A percentile compares a stretch with the other conserved stretches of the same genome.
Conservation (phyloP, 139 green algal species). For the Picochlorum sp. region DNA sequence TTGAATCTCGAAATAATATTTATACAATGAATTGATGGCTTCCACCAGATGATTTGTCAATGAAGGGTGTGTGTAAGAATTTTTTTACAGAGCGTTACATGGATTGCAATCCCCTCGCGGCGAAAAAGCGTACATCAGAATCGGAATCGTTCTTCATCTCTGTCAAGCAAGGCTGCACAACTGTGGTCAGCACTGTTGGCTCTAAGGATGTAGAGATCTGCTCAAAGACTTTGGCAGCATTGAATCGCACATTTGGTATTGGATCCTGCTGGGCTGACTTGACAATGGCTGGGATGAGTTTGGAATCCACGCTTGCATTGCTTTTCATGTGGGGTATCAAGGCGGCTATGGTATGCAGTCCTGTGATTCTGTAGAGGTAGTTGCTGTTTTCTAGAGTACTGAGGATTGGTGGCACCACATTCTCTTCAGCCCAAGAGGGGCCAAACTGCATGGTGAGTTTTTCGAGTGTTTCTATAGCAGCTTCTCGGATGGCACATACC, state of each 20-base stretch:
- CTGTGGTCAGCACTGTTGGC: conserved; percentile 45
- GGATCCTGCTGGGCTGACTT: conserved; percentile 49
- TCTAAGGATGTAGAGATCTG: conserved; percentile 66
- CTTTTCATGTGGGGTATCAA: conserved; percentile 67
- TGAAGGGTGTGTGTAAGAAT: too few relatives aligned
- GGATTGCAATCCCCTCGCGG: conserved; percentile 46
- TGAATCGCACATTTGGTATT: conserved; percentile 93
- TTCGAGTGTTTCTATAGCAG: conserved; percentile 77
- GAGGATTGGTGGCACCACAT: conserved; percentile 66
- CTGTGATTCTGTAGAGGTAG: conserved; percentile 96
- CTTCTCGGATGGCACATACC: conserved; percentile 83
- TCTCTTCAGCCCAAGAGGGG: conserved; percentile 77
- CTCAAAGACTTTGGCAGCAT: conserved; percentile 87
- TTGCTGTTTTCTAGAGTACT: conserved; percentile 59
- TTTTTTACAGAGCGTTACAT: conserved; percentile 1
- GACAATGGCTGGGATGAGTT: conserved; percentile 85
- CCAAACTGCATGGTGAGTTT: conserved; percentile 90
- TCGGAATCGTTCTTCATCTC: conserved; percentile 81
- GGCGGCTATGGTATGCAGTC: conserved; percentile 68
- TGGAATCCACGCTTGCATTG: conserved; percentile 65
- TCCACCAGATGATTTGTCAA: too few relatives aligned
- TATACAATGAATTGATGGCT: too few relatives aligned
- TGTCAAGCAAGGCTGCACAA: conserved; percentile 72
- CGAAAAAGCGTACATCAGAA: conserved; percentile 89
- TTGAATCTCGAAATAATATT: too few relatives aligned